Percentiles rank a stretch among this genome's conserved stretches.
phyloP scores from a whole-genome alignment of 768 basidiomycete genomes.

The Lactifluus subvellereus region DNA sequence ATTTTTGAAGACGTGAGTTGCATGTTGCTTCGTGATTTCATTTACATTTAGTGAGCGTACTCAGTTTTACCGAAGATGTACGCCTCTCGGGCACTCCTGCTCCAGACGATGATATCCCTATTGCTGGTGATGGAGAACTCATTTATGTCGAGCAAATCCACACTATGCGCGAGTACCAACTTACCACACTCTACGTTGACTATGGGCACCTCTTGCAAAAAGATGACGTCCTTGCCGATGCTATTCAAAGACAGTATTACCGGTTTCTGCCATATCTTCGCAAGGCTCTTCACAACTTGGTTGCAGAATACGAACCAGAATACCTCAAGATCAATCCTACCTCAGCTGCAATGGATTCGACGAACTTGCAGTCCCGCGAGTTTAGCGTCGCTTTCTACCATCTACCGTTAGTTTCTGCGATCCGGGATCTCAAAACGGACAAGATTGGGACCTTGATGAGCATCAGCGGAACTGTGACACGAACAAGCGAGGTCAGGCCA shows the following conservation, averaged over 20 bases:
- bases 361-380: conserved; percentile 86
- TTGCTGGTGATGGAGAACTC: conserved; percentile 53
- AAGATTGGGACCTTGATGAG: conserved; percentile 92
- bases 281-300: conserved; percentile 83
- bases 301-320: conserved; percentile 84
- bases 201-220: conserved; percentile 83
- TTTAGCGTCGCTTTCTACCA: conserved; percentile 96
- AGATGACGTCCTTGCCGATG: conserved; percentile 90
- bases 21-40: background rate
- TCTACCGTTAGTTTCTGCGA: conserved; percentile 88
- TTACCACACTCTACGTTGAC: conserved; percentile 96
- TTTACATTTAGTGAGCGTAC: conserved; percentile 18
- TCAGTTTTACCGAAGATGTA: conserved; percentile 80
- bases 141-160: conserved; percentile 92
- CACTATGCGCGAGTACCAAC: conserved; percentile 89
- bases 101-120: conserved; percentile 59
- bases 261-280: conserved; percentile 93
- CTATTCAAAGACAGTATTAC: conserved; percentile 93
- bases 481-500: conserved; percentile 95
- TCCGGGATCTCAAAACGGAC: conserved; percentile 87
- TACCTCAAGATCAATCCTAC: conserved; percentile 94
- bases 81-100: conserved; percentile 74
- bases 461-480: conserved; percentile 94
- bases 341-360: conserved; percentile 78
- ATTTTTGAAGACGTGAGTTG: conserved; percentile 76